phyloP scores from a whole-genome alignment of 345 rosid species.

The Pseudoturritis turrita region DNA sequence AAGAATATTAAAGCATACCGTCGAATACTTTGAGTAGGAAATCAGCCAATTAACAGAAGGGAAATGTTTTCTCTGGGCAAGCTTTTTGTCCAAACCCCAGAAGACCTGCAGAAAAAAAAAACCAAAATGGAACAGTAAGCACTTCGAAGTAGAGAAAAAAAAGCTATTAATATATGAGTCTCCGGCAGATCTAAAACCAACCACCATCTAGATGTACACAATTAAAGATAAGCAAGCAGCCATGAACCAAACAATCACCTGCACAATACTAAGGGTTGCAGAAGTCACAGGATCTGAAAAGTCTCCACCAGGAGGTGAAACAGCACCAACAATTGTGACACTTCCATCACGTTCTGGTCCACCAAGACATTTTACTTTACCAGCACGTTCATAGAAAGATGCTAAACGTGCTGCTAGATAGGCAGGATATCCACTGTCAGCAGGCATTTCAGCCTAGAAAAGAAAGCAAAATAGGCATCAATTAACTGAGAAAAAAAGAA shows the following conservation, averaged over 20 bases:
- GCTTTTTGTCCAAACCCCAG: constrained; percentile 99
- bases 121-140: constrained; percentile 11
- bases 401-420: constrained; percentile 98
- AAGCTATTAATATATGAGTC: neutral
- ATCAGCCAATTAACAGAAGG: constrained; percentile 99
- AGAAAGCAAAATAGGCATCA: constrained; percentile 19
- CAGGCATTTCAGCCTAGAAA: constrained; percentile 99
- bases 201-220: constrained; percentile 2
- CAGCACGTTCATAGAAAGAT: constrained; percentile 98
- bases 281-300: constrained; percentile 99
- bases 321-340: constrained; percentile 99
- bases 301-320: constrained; percentile 99
- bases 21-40: constrained; percentile 94
- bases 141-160: neutral
- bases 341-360: constrained; percentile 97
- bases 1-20: constrained; percentile 47
- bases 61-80: constrained; percentile 99
- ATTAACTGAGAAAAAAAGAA: neutral
- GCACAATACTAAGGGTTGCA: constrained; percentile 99
- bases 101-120: constrained; percentile 62
- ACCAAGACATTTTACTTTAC: constrained; percentile 98
- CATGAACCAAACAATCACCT: constrained; percentile 49
- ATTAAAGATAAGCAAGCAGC: neutral
- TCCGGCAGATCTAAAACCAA: neutral
- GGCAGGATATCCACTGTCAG: constrained; percentile 99